Percentiles rank a stretch among this genome's conserved stretches.
phyloP scores from a whole-genome alignment of 2,329 filamentous ascomycete genomes.

The Epicoccum nigrum region DNA sequence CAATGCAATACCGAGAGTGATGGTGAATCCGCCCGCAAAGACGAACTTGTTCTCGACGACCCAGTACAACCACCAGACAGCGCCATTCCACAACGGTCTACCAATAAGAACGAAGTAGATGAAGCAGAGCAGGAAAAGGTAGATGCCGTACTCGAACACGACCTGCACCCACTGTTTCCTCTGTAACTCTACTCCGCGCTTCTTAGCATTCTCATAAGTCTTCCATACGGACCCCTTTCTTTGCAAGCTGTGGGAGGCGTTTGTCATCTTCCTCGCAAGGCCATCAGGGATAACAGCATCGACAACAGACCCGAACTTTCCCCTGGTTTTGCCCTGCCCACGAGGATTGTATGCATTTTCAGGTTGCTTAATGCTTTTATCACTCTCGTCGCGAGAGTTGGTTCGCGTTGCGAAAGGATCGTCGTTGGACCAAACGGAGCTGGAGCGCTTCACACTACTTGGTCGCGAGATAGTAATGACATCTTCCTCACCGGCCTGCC shows the following conservation, averaged over 20 bases:
- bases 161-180: slow-evolving; percentile 45
- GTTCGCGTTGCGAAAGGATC: slow-evolving; percentile 21
- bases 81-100: slow-evolving; percentile 54
- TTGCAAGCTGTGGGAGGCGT: slow-evolving; percentile 18
- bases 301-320: slow-evolving; percentile 25
- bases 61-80: slow-evolving; percentile 53
- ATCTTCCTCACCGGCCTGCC: slow-evolving; percentile 11
- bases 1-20: slow-evolving; percentile 47
- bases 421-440: slow-evolving; percentile 17
- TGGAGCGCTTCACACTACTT: slow-evolving; percentile 8
- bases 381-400: slow-evolving; percentile 9
- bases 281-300: slow-evolving; percentile 25
- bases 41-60: slow-evolving; percentile 50
- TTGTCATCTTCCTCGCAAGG: slow-evolving; percentile 25
- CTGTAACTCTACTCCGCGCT: slow-evolving; percentile 29
- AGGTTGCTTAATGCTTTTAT: slow-evolving; percentile 17
- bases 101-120: slow-evolving; percentile 57
- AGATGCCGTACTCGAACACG: slow-evolving; percentile 49
- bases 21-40: slow-evolving; percentile 50
- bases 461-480: slow-evolving; percentile 9
- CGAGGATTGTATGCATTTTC: slow-evolving; percentile 11
- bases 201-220: slow-evolving; percentile 34
- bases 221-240: slow-evolving; percentile 24
- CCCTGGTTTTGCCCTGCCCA: slow-evolving; percentile 12
- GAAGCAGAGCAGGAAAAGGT: slow-evolving; percentile 45